Percentiles rank a stretch among this genome's conserved stretches.
These are phyloP conservation scores for Suillus fuscotomentosus DNA, from an alignment of 768 basidiomycete species.

Conservation along the genomic window DNA sequence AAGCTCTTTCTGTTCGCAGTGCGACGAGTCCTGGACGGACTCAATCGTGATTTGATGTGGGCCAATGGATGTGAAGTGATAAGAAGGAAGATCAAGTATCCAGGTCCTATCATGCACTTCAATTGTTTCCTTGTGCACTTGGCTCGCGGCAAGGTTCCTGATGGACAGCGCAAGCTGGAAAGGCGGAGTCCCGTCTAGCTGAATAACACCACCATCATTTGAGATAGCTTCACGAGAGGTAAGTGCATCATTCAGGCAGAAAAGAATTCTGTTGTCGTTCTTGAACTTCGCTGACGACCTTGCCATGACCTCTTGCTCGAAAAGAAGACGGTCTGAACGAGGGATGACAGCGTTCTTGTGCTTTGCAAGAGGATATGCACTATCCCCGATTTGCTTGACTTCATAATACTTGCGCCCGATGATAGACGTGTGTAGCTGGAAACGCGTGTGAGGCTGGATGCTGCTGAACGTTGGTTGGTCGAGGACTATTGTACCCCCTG, in stretches of 20 bases:
- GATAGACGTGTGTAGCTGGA: conserved; percentile 76
- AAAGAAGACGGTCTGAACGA: conserved; percentile 63
- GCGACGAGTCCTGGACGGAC: conserved; percentile 74
- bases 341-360: conserved; percentile 63
- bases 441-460: conserved; percentile 75
- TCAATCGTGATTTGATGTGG: conserved; percentile 80
- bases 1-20: conserved; percentile 72
- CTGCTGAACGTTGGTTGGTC: conserved; percentile 83
- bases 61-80: conserved; percentile 76
- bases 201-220: conserved; percentile 55
- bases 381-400: conserved; percentile 85
- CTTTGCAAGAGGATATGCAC: conserved; percentile 76
- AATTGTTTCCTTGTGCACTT: conserved; percentile 57
- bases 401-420: conserved; percentile 87
- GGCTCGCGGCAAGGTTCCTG: conserved; percentile 72
- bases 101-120: conserved; percentile 53
- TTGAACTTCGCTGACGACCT: conserved; percentile 83
- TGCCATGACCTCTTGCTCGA: conserved; percentile 83
- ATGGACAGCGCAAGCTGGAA: conserved; percentile 77
- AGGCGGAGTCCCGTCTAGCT: conserved; percentile 82
- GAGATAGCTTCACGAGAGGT: conserved; percentile 49
- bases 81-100: conserved; percentile 69
- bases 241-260: conserved; percentile 74
- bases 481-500: conserved; percentile 66
- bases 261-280: conserved; percentile 61